Percentiles rank a stretch among this genome's conserved stretches.
Conservation (phyloP, 129 eudicot genomes). For the Lactuca saligna region DNA sequence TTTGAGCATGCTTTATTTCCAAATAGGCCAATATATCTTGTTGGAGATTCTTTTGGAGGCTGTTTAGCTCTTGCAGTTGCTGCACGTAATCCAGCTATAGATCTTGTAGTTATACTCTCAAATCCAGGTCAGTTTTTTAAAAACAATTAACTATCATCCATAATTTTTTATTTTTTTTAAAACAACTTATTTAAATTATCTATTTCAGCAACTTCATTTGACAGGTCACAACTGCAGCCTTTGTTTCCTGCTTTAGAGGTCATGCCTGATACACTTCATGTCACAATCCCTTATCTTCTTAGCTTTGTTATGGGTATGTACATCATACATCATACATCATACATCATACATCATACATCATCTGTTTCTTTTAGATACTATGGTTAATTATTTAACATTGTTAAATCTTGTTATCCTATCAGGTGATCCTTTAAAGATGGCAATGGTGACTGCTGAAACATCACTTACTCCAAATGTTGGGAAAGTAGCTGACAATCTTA, state of each 20-base stretch:
- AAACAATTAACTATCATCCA: constrained; percentile 1
- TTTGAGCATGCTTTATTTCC: constrained; percentile 73
- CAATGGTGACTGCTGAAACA: constrained; percentile 48
- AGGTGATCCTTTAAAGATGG: constrained; percentile 97
- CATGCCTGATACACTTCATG: constrained; percentile 73
- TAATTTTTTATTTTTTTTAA: constrained; percentile 1
- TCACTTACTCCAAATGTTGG: constrained; percentile 49
- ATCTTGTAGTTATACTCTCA: constrained; percentile 67
- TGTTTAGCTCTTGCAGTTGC: constrained; percentile 91
- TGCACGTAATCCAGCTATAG: constrained; percentile 71
- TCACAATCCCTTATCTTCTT: constrained; percentile 80
- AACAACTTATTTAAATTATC: constrained; percentile 35
- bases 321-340: too few relatives aligned
- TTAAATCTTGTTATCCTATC: constrained; percentile 24
- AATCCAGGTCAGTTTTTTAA: constrained; percentile 67
- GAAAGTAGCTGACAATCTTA: constrained; percentile 60
- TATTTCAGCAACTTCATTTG: constrained; percentile 93
- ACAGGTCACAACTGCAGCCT: constrained; percentile 85
- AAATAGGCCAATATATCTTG: constrained; percentile 71
- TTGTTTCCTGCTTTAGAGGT: constrained; percentile 70
- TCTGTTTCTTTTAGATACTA: constrained; percentile 13
- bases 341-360: constrained; percentile 7
- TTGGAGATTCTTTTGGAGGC: constrained; percentile 94
- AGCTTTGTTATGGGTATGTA: constrained; percentile 79
- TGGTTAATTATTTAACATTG: neutral